Conservation (phyloP, 805 yeast species). For the Candida oleophila region DNA sequence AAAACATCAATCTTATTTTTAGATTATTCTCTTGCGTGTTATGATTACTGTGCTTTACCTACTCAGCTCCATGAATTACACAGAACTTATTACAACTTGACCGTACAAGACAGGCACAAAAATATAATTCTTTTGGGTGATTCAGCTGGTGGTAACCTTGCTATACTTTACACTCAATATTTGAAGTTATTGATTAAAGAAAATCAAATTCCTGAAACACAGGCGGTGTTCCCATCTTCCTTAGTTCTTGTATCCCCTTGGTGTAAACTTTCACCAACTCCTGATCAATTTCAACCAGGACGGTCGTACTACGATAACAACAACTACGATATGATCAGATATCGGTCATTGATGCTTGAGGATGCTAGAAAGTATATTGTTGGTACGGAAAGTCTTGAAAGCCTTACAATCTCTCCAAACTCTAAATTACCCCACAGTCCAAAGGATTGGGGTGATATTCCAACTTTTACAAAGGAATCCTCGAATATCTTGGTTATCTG, state of each 20-base stretch:
- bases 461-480: constrained; percentile 25
- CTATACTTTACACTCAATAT: constrained; percentile 27
- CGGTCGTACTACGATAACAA: constrained; percentile 32
- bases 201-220: constrained; percentile 6
- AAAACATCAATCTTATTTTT: constrained; percentile 25
- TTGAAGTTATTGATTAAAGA: constrained; percentile 15
- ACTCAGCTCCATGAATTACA: constrained; percentile 30
- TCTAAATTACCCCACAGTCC: constrained; percentile 16
- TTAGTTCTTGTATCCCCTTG: constrained; percentile 36
- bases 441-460: constrained; percentile 34
- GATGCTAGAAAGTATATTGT: constrained; percentile 1
- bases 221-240: constrained; percentile 22
- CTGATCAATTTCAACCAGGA: constrained; percentile 24
- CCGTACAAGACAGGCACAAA: constrained; percentile 18
- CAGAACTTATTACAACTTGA: constrained; percentile 21
- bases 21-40: constrained; percentile 31
- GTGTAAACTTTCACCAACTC: constrained; percentile 29
- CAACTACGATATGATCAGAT: constrained; percentile 20
- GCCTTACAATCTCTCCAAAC: constrained; percentile 24
- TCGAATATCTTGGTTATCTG: constrained; percentile 27
- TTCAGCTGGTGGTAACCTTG: constrained; percentile 44
- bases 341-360: constrained; percentile 8
- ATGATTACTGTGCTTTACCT: constrained; percentile 29
- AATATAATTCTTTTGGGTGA: constrained; percentile 41
- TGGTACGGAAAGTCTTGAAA: constrained; percentile 13